phyloP scores from a whole-genome alignment of 352 stramenopile genomes.

The Globisporangium spiculum region DNA sequence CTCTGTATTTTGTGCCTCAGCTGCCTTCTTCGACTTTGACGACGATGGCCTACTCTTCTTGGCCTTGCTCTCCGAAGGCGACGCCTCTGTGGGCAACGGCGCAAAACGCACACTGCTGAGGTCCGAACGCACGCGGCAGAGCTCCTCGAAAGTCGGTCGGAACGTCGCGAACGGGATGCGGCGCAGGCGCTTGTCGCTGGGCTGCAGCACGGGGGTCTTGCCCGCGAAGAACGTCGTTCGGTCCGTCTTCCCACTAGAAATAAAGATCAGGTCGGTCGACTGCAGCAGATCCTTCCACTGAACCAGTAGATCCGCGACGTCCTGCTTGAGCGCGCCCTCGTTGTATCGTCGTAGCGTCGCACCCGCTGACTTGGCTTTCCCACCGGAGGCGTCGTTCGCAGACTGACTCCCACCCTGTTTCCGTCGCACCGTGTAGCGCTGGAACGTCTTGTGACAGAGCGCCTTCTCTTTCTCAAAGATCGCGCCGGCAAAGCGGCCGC shows the following conservation, averaged over 20 bases:
- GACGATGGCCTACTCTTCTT: slow-evolving; percentile 10
- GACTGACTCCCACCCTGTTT: slow-evolving; percentile 94
- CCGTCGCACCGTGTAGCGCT: slow-evolving; percentile 91
- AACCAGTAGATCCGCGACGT: slow-evolving; percentile 77
- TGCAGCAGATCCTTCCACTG: slow-evolving; percentile 75
- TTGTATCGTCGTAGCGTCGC: slow-evolving; percentile 92
- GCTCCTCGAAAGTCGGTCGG: slow-evolving; percentile 84
- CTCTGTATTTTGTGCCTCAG: slow-evolving; percentile 26
- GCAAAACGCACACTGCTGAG: slow-evolving; percentile 65
- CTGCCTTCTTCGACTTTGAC: slow-evolving; percentile 28
- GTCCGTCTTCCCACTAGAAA: slow-evolving; percentile 70
- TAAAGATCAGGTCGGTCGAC: slow-evolving; percentile 62
- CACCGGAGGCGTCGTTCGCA: slow-evolving; percentile 68
- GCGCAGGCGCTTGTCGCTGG: slow-evolving; percentile 62
- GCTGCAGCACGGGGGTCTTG: slow-evolving; percentile 61
- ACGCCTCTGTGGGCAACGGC: slow-evolving; percentile 32
- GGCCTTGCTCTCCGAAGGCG: slow-evolving; percentile 20
- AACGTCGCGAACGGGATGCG: slow-evolving; percentile 84
- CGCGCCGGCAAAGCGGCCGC: slow-evolving; percentile 89
- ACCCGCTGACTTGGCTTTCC: slow-evolving; percentile 91
- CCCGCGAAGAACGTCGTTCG: slow-evolving; percentile 74
- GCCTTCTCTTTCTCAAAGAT: slow-evolving; percentile 89
- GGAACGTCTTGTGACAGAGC: slow-evolving; percentile 90
- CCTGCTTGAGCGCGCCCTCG: slow-evolving; percentile 87
- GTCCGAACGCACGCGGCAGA: slow-evolving; percentile 71